Conservation (phyloP, 805 yeast genomes). For the Saccharomycopsis olivae region DNA sequence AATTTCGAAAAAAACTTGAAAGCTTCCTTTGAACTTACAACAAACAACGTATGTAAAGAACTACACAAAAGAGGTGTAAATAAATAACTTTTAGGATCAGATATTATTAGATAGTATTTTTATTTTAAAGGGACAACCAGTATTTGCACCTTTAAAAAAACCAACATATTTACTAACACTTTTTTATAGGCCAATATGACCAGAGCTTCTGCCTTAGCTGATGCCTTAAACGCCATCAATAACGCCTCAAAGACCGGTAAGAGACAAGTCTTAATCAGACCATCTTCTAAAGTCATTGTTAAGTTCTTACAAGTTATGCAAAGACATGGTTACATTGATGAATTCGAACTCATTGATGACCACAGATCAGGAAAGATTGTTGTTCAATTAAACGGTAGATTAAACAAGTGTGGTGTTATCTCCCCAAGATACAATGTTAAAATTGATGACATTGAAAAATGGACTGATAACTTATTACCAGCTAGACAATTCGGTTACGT, state of each 20-base stretch:
- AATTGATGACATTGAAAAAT: conserved; percentile 90
- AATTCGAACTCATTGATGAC: conserved; percentile 96
- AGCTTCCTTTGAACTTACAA: no score
- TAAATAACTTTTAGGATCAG: no score
- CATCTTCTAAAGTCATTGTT: conserved; percentile 96
- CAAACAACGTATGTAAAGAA: no score
- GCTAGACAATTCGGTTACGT: conserved; percentile 99
- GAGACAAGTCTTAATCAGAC: conserved; percentile 97
- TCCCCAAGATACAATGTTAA: conserved; percentile 98
- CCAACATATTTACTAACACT: neutral
- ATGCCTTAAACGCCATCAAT: conserved; percentile 96
- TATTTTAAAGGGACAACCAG: no score
- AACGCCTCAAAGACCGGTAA: conserved; percentile 99
- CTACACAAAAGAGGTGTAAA: no score
- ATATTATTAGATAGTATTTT: no score
- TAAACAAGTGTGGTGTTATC: conserved; percentile 98
- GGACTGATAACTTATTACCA: conserved; percentile 97
- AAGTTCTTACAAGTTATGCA: conserved; percentile 95
- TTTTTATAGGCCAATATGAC: conserved; percentile 44
- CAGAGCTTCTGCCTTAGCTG: conserved; percentile 97
- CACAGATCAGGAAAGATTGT: conserved; percentile 98
- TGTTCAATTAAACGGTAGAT: conserved; percentile 93
- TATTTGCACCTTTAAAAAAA: no score
- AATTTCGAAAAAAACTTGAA: no score
- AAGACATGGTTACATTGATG: conserved; percentile 98